Conservation (phyloP, 169 alveolate species). For the Cryptosporidium meleagridis region DNA sequence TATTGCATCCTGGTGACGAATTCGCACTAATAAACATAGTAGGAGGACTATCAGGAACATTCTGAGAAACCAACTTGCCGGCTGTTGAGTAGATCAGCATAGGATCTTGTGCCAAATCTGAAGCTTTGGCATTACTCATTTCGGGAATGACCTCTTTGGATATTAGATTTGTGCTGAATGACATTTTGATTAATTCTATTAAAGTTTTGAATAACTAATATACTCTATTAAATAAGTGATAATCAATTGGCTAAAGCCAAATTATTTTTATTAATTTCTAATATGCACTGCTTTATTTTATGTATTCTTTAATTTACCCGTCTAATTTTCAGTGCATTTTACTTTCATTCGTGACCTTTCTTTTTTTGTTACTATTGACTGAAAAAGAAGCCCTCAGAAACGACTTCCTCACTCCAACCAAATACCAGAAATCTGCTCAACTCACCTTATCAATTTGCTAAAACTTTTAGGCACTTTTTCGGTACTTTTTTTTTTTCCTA, state of each 20-base stretch:
- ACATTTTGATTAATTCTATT: constrained; percentile 5
- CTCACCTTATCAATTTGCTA: background rate
- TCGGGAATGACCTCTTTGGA: background rate
- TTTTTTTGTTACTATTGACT: background rate
- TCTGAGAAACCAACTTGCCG: constrained; percentile 23
- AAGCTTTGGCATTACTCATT: background rate
- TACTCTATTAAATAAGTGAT: background rate
- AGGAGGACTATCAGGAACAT: constrained; percentile 67
- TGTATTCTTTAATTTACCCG: background rate
- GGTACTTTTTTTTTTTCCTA: background rate
- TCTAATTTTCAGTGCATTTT: background rate
- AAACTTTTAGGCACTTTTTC: background rate
- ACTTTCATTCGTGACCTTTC: constrained; percentile 8
- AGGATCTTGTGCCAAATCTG: background rate
- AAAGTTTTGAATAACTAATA: background rate
- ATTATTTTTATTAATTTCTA: background rate
- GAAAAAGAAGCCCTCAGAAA: background rate
- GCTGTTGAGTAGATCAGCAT: constrained; percentile 4
- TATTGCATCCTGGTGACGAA: constrained; percentile 46
- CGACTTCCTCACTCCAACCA: background rate
- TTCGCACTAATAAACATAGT: constrained; percentile 58
- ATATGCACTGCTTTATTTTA: background rate
- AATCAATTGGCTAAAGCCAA: background rate
- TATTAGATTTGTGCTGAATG: constrained; percentile 10
- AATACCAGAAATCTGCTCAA: background rate